phyloP scores from a whole-genome alignment of 2,329 filamentous ascomycete species.

The Botrytis fabae region DNA sequence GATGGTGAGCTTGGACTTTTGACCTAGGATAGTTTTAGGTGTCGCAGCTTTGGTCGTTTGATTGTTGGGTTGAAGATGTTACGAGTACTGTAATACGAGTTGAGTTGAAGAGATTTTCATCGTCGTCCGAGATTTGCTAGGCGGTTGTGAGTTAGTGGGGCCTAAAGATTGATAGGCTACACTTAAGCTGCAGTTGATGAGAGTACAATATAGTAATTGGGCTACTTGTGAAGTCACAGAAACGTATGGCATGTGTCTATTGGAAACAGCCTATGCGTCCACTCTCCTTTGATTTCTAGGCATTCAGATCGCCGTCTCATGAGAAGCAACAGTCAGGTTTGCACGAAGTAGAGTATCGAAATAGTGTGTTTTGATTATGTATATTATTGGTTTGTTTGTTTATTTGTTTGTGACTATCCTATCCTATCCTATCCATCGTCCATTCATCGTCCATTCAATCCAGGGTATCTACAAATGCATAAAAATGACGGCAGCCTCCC shows the following conservation, averaged over 20 bases:
- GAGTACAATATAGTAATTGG: not conserved
- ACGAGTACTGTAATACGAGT: not conserved
- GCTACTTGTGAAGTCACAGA: not conserved
- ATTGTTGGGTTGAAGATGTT: not conserved
- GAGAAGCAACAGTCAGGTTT: too few relatives aligned
- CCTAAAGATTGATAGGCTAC: not conserved
- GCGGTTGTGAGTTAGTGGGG: not conserved
- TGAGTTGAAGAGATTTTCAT: not conserved
- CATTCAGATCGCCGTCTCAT: not conserved
- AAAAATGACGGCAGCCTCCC: slow-evolving; percentile 6
- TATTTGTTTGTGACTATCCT: not conserved
- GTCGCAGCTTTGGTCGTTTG: not conserved
- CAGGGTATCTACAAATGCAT: slow-evolving; percentile 20
- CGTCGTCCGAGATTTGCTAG: not conserved
- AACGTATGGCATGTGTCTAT: not conserved
- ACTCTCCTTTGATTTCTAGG: not conserved
- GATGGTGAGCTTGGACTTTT: not conserved
- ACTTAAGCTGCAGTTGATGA: not conserved
- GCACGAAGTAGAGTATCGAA: not conserved
- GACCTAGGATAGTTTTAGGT: not conserved
- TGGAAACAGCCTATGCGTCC: not conserved
- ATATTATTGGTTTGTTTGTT: slow-evolving; percentile 6
- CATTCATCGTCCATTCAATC: slow-evolving; percentile 16
- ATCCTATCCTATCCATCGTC: slow-evolving; percentile 2
- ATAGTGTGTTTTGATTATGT: not conserved